Base-by-base conservation (phyloP, 805 yeast species). In the Yarrowia deformans region DNA sequence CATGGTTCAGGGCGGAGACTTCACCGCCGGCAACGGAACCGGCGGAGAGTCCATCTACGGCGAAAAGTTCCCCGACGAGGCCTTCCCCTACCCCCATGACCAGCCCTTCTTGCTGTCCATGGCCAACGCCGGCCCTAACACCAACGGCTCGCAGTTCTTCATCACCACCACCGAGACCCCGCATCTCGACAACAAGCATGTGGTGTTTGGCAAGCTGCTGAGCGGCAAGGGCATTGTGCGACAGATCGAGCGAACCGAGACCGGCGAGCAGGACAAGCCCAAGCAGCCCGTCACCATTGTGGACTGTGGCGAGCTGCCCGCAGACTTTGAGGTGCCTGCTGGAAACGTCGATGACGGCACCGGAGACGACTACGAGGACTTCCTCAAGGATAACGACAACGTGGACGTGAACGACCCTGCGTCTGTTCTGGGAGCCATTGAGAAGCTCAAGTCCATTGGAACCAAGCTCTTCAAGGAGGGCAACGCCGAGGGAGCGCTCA, bases 71-170 rank as follows among this genome's bases (percentile, higher is more conserved):
- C 97, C 91, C 76, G 99, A 94, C 77, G 99, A 94, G 79, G 90
- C 89, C 79, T 94, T 95, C 78, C 78, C 83, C 61, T 77, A 86
- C 72, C 85, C 84, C 71, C 98, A 94, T 77, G 92, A 88, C 72
- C 84, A 84, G 75, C 98, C 98, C 68, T 93, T 90, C 79, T 83
- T 95, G 73, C 84, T 94, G 74, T 91, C 97, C 8, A 95, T 94
- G 98, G 98, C 99, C 70, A 94, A 94, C 77, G 91, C 98, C 5
- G 98, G 98, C 18, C 93, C 97, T 70, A 87, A 89, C 78, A 94
- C 98, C 61, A 95, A 95, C 77, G 98, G 98, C 0, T 92, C 97
- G 1, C 98, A 94, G 80, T 95, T 92, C 75, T 94, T 94, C 79
- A 88, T 94, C 75, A 94, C 99, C 35, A 91, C 97, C 2, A 95